These are phyloP conservation scores for Rhizopogon rudus DNA, from an alignment of 768 basidiomycete species.

Conservation along the genomic window DNA sequence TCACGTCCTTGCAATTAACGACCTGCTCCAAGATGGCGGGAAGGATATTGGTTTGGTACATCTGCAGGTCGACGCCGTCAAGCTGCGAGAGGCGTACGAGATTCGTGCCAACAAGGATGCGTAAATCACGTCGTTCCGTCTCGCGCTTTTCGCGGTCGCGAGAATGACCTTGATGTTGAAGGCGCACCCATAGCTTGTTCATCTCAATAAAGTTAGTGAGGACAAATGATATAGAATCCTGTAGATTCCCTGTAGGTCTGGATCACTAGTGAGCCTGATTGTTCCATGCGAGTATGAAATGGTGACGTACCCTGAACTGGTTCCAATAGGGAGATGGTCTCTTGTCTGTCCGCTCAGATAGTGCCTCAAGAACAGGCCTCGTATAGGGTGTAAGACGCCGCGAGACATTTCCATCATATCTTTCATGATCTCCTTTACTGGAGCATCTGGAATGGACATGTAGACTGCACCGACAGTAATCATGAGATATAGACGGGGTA, in stretches of 20 bases:
- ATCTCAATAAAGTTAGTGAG: slow-evolving; percentile 99
- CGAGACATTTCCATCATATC: slow-evolving; percentile 99
- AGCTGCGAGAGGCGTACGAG: slow-evolving; percentile 93
- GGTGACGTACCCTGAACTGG: slow-evolving; percentile 65
- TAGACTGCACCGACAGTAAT: slow-evolving; percentile 99
- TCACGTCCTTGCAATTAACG: slow-evolving; percentile 97
- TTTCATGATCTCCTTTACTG: slow-evolving; percentile 99
- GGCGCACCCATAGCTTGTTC: slow-evolving; percentile 99
- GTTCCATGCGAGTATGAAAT: background rate
- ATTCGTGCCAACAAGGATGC: slow-evolving; percentile 97
- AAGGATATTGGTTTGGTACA: slow-evolving; percentile 83
- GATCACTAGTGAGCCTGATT: background rate
- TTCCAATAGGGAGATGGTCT: slow-evolving; percentile 89
- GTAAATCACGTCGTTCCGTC: slow-evolving; percentile 89
- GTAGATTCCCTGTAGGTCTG: slow-evolving; percentile 83
- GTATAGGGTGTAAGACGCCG: slow-evolving; percentile 94
- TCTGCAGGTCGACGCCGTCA: slow-evolving; percentile 92
- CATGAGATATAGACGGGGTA: slow-evolving; percentile 95
- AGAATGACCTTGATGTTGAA: slow-evolving; percentile 97
- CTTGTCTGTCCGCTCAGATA: slow-evolving; percentile 97
- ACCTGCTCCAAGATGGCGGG: slow-evolving; percentile 95
- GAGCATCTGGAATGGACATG: slow-evolving; percentile 97
- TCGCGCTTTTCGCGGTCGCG: slow-evolving; percentile 97
- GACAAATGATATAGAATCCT: slow-evolving; percentile 94
- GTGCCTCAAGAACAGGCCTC: slow-evolving; percentile 92